Evolutionary conservation across 1,284 basidiomycete species (phyloP).

Genomic region (Tylopilus orsonianus): DNA sequence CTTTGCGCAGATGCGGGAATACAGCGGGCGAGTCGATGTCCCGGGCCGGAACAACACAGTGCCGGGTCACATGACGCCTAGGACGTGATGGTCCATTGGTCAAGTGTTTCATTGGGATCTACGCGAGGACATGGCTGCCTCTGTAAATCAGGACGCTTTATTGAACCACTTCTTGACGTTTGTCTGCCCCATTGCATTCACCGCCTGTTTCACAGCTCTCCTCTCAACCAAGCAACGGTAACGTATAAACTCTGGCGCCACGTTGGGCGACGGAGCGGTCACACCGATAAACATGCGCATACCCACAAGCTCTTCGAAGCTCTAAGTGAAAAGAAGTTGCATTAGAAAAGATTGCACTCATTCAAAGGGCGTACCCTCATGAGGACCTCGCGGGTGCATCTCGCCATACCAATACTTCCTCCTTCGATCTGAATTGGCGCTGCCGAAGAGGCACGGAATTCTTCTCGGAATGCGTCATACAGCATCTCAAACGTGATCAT

Average conservation of each 20-base stretch:
- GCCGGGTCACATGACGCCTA: too few relatives aligned
- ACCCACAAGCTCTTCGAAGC: constrained; percentile 63
- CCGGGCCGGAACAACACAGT: too few relatives aligned
- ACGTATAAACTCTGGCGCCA: constrained; percentile 62
- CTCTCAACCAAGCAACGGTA: constrained; percentile 61
- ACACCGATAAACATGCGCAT: constrained; percentile 52
- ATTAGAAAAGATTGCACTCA: constrained; percentile 7
- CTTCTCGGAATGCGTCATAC: constrained; percentile 62
- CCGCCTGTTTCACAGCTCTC: constrained; percentile 58
- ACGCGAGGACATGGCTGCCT: too few relatives aligned
- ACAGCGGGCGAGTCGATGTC: too few relatives aligned
- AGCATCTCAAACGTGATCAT: constrained; percentile 80
- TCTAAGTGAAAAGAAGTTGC: constrained; percentile 40
- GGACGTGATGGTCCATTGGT: too few relatives aligned
- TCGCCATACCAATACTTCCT: constrained; percentile 72
- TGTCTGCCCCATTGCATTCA: constrained; percentile 67
- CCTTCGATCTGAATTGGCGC: constrained; percentile 75
- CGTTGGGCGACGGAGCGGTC: constrained; percentile 44
- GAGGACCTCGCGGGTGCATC: constrained; percentile 60
- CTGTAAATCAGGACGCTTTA: constrained; percentile 43
- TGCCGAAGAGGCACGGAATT: constrained; percentile 63
- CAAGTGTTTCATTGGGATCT: too few relatives aligned
- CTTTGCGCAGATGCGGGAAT: too few relatives aligned
- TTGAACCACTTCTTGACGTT: constrained; percentile 75
- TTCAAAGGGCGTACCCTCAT: constrained; percentile 48